Conservation (phyloP, 345 rosid genomes). For the Dipteronia dyeriana region DNA sequence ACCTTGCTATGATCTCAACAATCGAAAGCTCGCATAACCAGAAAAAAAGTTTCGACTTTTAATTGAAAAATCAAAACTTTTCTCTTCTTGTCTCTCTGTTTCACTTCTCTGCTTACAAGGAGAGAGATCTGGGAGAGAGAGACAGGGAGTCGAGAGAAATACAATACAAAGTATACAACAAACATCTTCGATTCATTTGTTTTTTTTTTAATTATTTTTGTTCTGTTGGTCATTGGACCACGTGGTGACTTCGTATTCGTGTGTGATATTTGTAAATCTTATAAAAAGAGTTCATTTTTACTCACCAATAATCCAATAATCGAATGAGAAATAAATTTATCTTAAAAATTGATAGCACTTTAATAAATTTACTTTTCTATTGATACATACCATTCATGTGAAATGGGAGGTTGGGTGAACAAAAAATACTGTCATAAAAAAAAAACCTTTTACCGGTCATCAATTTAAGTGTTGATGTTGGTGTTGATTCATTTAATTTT, state of each 20-base stretch:
- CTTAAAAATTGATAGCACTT: too few species aligned
- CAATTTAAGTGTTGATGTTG: not conserved
- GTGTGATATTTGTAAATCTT: not conserved
- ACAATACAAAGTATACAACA: not conserved
- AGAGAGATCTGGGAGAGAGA: conserved; percentile 1
- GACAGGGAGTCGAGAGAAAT: not conserved
- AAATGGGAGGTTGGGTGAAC: too few species aligned
- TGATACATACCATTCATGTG: too few species aligned
- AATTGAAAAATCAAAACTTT: not conserved
- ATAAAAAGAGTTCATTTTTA: too few species aligned
- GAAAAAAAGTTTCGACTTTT: not conserved
- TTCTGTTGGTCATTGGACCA: not conserved
- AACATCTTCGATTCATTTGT: not conserved
- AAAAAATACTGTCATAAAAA: too few species aligned
- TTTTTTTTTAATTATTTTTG: not conserved
- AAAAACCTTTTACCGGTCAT: not conserved
- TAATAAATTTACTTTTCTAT: too few species aligned
- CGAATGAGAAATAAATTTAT: too few species aligned
- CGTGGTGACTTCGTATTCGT: not conserved
- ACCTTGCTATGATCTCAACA: not conserved
- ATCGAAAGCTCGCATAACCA: not conserved
- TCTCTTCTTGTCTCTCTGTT: not conserved
- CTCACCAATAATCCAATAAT: too few species aligned
- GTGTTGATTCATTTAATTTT: too few species aligned
- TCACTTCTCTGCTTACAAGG: not conserved